Conservation (phyloP, 257 asterid genomes). For the Solanum okadae region DNA sequence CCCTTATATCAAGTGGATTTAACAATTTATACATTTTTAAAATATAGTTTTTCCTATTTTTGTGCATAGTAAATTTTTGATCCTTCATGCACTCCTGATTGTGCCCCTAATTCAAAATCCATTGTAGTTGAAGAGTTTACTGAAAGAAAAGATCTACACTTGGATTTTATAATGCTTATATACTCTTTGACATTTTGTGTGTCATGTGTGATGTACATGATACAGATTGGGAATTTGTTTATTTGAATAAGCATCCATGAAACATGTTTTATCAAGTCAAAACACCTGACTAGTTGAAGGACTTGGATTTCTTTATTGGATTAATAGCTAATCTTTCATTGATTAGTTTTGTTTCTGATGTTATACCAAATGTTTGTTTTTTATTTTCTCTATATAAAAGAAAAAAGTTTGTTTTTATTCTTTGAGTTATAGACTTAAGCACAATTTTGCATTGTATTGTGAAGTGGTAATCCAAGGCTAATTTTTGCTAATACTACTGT, state of each 20-base stretch:
- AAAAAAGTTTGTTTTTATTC: background rate
- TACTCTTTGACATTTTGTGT: background rate
- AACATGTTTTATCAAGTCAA: background rate
- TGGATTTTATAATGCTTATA: background rate
- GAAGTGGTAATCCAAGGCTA: background rate
- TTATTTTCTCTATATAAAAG: background rate
- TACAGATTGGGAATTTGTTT: background rate
- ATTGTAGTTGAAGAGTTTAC: background rate
- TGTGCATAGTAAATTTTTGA: background rate
- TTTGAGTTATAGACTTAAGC: background rate
- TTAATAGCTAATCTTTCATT: background rate
- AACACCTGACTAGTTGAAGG: background rate
- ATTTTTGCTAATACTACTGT: background rate
- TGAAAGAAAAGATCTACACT: background rate
- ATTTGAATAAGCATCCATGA: background rate
- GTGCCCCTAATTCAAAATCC: background rate
- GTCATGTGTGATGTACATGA: background rate
- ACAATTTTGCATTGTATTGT: background rate
- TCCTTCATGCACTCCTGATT: background rate
- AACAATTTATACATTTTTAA: background rate
- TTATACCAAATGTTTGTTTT: background rate
- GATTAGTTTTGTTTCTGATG: background rate
- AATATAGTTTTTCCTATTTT: background rate
- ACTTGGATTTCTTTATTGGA: background rate
- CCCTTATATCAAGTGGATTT: background rate